Evolutionary conservation across 805 yeast species (phyloP).

Genomic region (Debaryomyces prosopidis): DNA sequence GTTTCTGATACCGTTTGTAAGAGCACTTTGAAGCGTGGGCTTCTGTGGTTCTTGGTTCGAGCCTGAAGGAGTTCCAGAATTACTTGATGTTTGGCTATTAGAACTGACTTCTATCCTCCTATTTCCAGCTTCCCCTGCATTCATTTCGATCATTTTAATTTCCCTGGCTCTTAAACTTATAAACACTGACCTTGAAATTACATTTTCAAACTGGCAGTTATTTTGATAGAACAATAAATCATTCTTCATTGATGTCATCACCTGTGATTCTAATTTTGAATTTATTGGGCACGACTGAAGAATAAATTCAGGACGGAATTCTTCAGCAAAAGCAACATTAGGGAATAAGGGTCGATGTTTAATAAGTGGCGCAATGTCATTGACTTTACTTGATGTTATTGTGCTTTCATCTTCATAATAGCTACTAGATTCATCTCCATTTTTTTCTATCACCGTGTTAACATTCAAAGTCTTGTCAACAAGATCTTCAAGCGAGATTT

Average conservation of each 20-base stretch:
- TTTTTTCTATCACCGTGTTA: constrained; percentile 1
- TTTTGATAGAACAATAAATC: constrained; percentile 47
- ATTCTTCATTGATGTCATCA: constrained; percentile 52
- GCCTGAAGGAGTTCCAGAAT: not conserved
- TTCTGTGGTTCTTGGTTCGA: not conserved
- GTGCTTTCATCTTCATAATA: constrained; percentile 11
- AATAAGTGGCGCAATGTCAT: constrained; percentile 7
- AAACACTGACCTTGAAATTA: constrained; percentile 38
- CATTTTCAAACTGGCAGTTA: constrained; percentile 28
- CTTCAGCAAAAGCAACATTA: constrained; percentile 46
- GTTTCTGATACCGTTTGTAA: constrained; percentile 1
- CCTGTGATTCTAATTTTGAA: constrained; percentile 50
- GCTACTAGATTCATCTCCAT: constrained; percentile 5
- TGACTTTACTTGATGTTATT: constrained; percentile 7
- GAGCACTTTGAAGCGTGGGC: constrained; percentile 1
- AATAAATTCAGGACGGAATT: constrained; percentile 52
- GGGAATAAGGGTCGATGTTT: constrained; percentile 27
- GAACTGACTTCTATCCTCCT: not conserved
- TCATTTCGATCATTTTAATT: constrained; percentile 45
- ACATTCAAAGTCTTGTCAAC: constrained; percentile 7
- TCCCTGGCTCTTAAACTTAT: constrained; percentile 47
- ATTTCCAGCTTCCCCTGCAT: constrained; percentile 17
- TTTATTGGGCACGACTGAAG: constrained; percentile 57
- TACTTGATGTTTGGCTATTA: not conserved
- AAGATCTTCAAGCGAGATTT: not conserved